phyloP scores from a whole-genome alignment of 2,329 filamentous ascomycete genomes.

The Sporothrix humicola region DNA sequence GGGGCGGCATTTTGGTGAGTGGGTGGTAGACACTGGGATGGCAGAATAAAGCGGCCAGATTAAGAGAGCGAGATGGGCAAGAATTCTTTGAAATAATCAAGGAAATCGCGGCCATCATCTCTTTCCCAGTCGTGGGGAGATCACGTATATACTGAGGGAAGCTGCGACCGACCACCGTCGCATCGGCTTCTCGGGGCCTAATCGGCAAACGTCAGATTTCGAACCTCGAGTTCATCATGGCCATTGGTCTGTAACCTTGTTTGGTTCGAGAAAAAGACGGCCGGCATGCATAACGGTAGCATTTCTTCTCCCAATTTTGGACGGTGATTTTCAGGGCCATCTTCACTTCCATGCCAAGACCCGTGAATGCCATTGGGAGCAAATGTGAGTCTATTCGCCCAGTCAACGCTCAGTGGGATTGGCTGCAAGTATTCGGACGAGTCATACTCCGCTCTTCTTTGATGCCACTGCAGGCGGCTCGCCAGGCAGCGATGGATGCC shows the following conservation, averaged over 20 bases:
- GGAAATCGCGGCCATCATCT: no score
- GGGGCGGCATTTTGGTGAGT: background rate
- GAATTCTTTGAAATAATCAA: no score
- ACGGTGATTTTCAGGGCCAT: no score
- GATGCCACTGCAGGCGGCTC: background rate
- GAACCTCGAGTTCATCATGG: background rate
- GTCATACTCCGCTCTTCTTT: background rate
- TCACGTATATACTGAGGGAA: background rate
- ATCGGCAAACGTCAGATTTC: slow-evolving; percentile 13
- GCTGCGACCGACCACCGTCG: slow-evolving; percentile 1
- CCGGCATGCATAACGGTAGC: background rate
- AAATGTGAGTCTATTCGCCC: background rate
- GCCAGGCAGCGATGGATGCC: background rate
- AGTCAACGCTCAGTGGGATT: background rate
- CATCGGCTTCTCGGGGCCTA: slow-evolving; percentile 27
- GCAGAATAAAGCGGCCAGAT: no score
- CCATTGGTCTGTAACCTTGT: background rate
- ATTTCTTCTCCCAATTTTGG: background rate
- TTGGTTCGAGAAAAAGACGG: background rate
- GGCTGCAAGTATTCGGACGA: slow-evolving; percentile 11
- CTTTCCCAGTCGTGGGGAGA: background rate
- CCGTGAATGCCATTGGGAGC: background rate
- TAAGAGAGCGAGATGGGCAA: no score
- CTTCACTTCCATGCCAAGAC: background rate
- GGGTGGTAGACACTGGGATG: background rate